Evolutionary conservation across 208 protist genomes (phyloP).

Genomic region (Crithidia brevicula): DNA sequence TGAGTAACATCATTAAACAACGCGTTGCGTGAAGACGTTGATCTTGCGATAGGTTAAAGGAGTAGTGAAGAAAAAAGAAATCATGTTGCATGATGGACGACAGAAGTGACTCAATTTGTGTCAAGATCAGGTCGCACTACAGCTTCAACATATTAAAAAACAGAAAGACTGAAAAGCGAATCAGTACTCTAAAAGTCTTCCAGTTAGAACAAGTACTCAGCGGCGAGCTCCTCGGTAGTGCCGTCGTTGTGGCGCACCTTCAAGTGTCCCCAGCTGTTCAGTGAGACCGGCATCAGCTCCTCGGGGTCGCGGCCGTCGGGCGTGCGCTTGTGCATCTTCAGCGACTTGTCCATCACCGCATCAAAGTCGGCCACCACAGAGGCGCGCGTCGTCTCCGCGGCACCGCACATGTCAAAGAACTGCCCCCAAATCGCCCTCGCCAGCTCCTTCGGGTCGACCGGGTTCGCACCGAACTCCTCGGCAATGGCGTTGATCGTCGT

Average conservation of each 20-base stretch:
- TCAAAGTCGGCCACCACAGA: conserved; percentile 54
- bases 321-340: conserved; percentile 48
- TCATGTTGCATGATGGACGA: too few species aligned
- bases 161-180: not conserved
- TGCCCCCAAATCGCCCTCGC: conserved; percentile 47
- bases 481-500: conserved; percentile 43
- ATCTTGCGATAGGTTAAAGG: not conserved
- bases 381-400: conserved; percentile 21
- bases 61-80: not conserved
- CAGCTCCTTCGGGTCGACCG: conserved; percentile 20
- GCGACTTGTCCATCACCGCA: conserved; percentile 45
- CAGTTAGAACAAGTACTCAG: conserved; percentile 74
- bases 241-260: conserved; percentile 46
- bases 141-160: conserved; percentile 16
- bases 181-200: not conserved
- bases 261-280: conserved; percentile 73
- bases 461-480: conserved; percentile 21
- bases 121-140: too few species aligned
- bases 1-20: not conserved
- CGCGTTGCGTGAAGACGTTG: not conserved
- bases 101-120: conserved; percentile 17
- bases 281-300: conserved; percentile 42
- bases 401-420: conserved; percentile 40
- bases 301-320: conserved; percentile 43
- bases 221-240: conserved; percentile 44